A percentile compares a stretch with the other conserved stretches of the same genome.
Evolutionary conservation across 306 rosid species (phyloP).

Genomic region (Prunus persica): Prunus_persica_NCBIv2 NC_034016.1:10027501-10028000

Average conservation of each 20-base stretch:
- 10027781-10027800: not conserved
- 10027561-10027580: conserved; percentile 75
- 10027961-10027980: not conserved
- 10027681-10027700: not conserved
- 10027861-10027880: not conserved
- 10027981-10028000: not conserved
- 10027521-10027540: conserved; percentile 90
- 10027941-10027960: not conserved
- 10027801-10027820: not conserved
- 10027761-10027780: not conserved
- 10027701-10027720: not conserved
- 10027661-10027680: not conserved
- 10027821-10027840: not conserved
- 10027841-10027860: not conserved
- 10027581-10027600: conserved; percentile 68
- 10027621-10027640: conserved; percentile 96
- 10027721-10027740: not conserved
- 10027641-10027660: conserved; percentile 46
- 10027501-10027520: conserved; percentile 95
- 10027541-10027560: conserved; percentile 89
- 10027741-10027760: conserved; percentile 5
- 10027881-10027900: not conserved
- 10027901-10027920: not conserved
- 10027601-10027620: conserved; percentile 91
- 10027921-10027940: not conserved